Percentiles rank a stretch among this genome's conserved stretches.
These are phyloP conservation scores for Darksidea phi DNA, from an alignment of 495 filamentous ascomycete species.

Conservation along the genomic window DNA sequence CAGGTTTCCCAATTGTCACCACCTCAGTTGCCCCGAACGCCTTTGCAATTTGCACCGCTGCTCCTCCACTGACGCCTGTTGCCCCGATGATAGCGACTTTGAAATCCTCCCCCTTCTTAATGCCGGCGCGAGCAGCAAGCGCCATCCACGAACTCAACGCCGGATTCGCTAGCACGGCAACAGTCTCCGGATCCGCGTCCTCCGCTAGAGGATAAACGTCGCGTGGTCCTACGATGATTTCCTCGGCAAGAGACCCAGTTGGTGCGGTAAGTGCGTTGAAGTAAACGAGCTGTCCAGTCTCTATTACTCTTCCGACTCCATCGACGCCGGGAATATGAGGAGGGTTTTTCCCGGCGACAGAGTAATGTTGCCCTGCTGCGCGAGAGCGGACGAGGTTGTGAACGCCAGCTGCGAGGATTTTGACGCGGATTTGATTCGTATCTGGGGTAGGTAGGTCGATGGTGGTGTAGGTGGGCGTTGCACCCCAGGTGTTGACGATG, in stretches of 20 bases:
- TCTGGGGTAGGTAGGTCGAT: constrained; percentile 17
- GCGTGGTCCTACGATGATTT: constrained; percentile 43
- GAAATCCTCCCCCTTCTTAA: constrained; percentile 39
- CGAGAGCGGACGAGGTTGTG: constrained; percentile 49
- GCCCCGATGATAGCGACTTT: constrained; percentile 48
- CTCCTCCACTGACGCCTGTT: constrained; percentile 46
- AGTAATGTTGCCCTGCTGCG: constrained; percentile 48
- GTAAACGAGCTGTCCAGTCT: constrained; percentile 45
- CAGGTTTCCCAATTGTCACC: constrained; percentile 44
- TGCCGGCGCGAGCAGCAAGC: constrained; percentile 41
- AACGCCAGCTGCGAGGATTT: constrained; percentile 42
- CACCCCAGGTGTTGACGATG: constrained; percentile 33
- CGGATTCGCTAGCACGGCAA: constrained; percentile 50
- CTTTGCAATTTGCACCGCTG: constrained; percentile 44
- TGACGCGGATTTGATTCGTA: constrained; percentile 36
- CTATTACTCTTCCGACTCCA: constrained; percentile 41
- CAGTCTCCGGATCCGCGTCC: constrained; percentile 43
- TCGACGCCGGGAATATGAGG: constrained; percentile 48
- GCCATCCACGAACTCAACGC: constrained; percentile 49
- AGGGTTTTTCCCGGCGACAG: constrained; percentile 32
- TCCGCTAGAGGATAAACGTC: constrained; percentile 39
- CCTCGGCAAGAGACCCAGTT: constrained; percentile 40
- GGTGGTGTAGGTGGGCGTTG: constrained; percentile 25
- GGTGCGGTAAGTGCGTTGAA: constrained; percentile 38
- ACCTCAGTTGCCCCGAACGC: constrained; percentile 46